Evolutionary conservation across 495 filamentous ascomycete genomes (phyloP), one percentile per base, ranked within the genome.

Genomic region (Penicillium bovifimosum): DNA sequence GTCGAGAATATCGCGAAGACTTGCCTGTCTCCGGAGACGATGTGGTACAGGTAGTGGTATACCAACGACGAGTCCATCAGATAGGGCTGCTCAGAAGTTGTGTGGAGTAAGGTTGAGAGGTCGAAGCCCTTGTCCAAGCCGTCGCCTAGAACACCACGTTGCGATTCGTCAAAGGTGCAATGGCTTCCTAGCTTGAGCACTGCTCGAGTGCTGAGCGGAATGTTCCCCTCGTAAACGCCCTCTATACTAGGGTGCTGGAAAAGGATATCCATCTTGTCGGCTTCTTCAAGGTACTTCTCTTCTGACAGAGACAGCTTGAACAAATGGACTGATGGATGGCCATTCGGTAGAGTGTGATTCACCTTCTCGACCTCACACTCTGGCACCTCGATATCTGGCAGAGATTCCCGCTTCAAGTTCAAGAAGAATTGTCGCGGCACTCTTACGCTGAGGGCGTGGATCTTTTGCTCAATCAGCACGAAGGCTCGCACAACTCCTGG

Each of bases 71-170:
- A 78, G 5, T 85, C 74, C 35, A 76, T 63, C 9, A 96, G 79
- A 60, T 99, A 99, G 1, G 84, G 79, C 49, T 76, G 77, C 32
- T 86, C 80, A 17, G 86, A 79, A 5, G 74, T 64, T 1, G 86
- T 83, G 35, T 81, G 78, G 52, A 79, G 83, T 41, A 99, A 69
- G 3, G 84, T 79, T 2, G 84, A 84, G 8, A 99, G 78, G 56
- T 96, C 91, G 63, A 99, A 99, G 2, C 93, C 93, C 54, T 88
- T 84, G 45, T 97, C 93, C 27, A 99, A 75, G 48, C 93, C 95
- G 53, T 88, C 90, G 29, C 93, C 93, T 17, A 99, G 81, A 11
- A 95, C 92, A 52, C 92, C 93, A 44, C 85, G 81, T 60, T 97
- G 91, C 33, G 73, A 84, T 54, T 95, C 85, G 63, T 99, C 91